Conservation (phyloP, 306 rosid species). For the Vigna trinervia region DNA sequence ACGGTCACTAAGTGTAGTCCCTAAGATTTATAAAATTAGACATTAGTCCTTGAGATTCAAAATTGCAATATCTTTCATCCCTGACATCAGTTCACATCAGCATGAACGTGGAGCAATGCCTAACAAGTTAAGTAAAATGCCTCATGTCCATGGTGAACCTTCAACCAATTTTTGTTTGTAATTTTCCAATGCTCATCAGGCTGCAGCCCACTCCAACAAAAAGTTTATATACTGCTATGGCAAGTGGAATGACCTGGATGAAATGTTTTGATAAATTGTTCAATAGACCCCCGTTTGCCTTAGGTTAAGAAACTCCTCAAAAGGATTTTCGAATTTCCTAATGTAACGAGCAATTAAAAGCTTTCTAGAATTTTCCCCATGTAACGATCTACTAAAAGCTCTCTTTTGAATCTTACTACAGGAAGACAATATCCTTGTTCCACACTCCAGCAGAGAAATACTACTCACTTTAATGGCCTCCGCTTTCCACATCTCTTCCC, state of each 20-base stretch:
- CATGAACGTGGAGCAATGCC: not conserved
- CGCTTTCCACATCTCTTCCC: not conserved
- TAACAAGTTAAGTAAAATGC: not conserved
- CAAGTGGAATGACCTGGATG: not conserved
- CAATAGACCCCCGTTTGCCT: not conserved
- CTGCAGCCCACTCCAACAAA: not conserved
- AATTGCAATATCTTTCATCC: not conserved
- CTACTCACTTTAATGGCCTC: not conserved
- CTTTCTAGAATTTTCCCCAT: not conserved
- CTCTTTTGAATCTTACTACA: not conserved
- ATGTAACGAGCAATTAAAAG: not conserved
- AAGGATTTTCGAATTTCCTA: not conserved
- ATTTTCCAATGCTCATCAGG: not conserved
- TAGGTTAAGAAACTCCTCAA: not conserved
- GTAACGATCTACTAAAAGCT: not conserved
- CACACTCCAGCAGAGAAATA: not conserved
- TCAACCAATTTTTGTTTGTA: not conserved
- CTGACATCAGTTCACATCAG: not conserved
- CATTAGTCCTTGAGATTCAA: not conserved
- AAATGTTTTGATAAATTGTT: not conserved
- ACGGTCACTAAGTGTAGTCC: not conserved
- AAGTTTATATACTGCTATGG: not conserved
- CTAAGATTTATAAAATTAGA: not conserved
- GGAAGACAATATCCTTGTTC: not conserved
- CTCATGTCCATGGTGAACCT: not conserved